phyloP scores from a whole-genome alignment of 2,329 filamentous ascomycete genomes.

The Raffaelea arxii region DNA sequence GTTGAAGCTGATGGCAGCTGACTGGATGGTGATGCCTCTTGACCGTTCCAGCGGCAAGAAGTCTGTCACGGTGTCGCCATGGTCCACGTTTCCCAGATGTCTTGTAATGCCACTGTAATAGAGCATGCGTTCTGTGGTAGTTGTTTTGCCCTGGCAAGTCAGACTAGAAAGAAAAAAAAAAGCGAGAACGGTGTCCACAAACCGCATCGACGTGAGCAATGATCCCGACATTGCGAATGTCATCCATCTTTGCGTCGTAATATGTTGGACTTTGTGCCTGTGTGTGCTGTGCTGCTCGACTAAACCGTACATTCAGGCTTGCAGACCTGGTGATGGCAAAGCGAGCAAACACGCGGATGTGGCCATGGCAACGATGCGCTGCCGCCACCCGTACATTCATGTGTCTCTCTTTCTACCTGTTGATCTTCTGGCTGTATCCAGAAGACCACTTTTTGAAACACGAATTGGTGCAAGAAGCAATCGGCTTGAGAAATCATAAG shows the following conservation, averaged over 20 bases:
- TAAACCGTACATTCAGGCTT: not conserved
- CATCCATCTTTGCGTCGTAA: conserved; percentile 35
- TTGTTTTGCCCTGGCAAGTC: conserved; percentile 68
- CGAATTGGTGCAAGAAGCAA: too few species aligned
- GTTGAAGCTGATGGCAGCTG: conserved; percentile 86
- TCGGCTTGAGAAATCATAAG: too few species aligned
- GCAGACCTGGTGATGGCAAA: not conserved
- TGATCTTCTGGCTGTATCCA: too few species aligned
- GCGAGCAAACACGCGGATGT: not conserved
- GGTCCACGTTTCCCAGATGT: conserved; percentile 84
- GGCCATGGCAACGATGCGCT: conserved; percentile 1
- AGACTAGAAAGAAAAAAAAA: too few species aligned
- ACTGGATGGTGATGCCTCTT: conserved; percentile 94
- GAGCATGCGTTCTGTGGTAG: conserved; percentile 97
- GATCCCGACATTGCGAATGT: conserved; percentile 91
- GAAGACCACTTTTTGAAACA: too few species aligned
- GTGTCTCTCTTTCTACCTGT: too few species aligned
- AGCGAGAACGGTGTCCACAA: not conserved
- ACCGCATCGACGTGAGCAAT: conserved; percentile 96
- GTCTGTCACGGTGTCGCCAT: conserved; percentile 94
- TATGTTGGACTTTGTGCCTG: conserved; percentile 13
- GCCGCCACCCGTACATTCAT: conserved; percentile 6
- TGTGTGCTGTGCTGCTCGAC: conserved; percentile 2
- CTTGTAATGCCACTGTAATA: conserved; percentile 88
- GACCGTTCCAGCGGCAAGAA: conserved; percentile 89